Conservation (phyloP, 1,139 yeast species). For the Geotrichum siamense region DNA sequence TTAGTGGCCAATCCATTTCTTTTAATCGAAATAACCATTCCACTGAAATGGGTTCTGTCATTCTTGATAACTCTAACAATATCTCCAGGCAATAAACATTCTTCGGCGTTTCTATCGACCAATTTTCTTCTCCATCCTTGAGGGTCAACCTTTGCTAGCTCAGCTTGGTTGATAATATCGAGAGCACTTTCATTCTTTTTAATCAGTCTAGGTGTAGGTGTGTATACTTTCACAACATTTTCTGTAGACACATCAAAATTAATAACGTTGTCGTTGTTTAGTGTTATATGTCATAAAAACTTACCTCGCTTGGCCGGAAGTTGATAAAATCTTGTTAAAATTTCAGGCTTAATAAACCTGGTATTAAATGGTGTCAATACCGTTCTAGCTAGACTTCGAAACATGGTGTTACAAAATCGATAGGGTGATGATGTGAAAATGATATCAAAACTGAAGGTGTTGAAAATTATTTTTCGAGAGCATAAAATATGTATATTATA, state of each 20-base stretch:
- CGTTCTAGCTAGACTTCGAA: no score
- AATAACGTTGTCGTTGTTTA: neutral
- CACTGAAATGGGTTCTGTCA: constrained; percentile 63
- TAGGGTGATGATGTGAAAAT: no score
- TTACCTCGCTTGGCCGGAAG: constrained; percentile 13
- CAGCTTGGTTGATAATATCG: constrained; percentile 39
- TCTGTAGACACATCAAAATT: constrained; percentile 2
- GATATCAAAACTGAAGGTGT: no score
- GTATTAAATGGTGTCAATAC: no score
- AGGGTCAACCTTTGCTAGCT: constrained; percentile 58
- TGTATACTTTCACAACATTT: constrained; percentile 33
- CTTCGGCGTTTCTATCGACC: constrained; percentile 45
- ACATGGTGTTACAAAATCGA: no score
- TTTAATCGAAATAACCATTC: constrained; percentile 70
- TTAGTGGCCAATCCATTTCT: constrained; percentile 65
- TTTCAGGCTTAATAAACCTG: no score
- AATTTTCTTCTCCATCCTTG: constrained; percentile 64
- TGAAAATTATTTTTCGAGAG: no score
- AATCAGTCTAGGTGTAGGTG: constrained; percentile 30
- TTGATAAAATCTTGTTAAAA: constrained; percentile 12
- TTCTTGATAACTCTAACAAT: constrained; percentile 66
- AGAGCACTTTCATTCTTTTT: constrained; percentile 9
- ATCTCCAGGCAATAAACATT: constrained; percentile 67
- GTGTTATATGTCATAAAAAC: neutral
- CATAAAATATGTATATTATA: no score